Percentiles rank a stretch among this genome's conserved stretches.
These are phyloP conservation scores for Phaeodactylum tricornutum DNA, from an alignment of 108 stramenopile species.

Conservation along the genomic window DNA sequence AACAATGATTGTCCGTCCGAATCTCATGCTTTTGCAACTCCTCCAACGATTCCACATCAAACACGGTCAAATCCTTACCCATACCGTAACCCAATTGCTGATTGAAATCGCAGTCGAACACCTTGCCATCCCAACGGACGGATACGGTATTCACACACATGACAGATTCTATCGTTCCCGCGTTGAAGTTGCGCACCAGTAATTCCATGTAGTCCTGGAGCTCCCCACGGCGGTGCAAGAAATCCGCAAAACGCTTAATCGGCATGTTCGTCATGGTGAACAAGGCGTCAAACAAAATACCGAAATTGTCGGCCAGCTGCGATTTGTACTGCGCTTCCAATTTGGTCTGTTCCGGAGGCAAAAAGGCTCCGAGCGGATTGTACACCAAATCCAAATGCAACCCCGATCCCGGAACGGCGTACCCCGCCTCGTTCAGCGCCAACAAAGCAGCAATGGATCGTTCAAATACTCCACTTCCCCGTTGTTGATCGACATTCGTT, in stretches of 20 bases:
- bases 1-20: conserved; percentile 92
- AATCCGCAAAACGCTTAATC: conserved; percentile 96
- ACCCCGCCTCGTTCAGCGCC: conserved; percentile 89
- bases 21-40: conserved; percentile 65
- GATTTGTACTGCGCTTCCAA: conserved; percentile 83
- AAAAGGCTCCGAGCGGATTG: conserved; percentile 92
- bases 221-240: conserved; percentile 76
- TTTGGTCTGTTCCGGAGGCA: conserved; percentile 78
- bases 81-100: conserved; percentile 89
- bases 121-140: conserved; percentile 70
- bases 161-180: conserved; percentile 57
- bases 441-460: conserved; percentile 83
- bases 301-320: conserved; percentile 81
- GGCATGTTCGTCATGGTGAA: conserved; percentile 98
- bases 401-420: conserved; percentile 30
- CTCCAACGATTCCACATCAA: conserved; percentile 79
- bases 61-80: conserved; percentile 65
- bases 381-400: conserved; percentile 86
- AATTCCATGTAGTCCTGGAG: conserved; percentile 94
- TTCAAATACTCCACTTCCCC: conserved; percentile 91
- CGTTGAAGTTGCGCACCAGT: conserved; percentile 90
- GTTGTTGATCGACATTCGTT: conserved; percentile 90
- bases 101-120: conserved; percentile 97
- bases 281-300: conserved; percentile 83
- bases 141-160: conserved; percentile 85